A percentile compares a stretch with the other conserved stretches of the same genome.
Evolutionary conservation across 2,329 filamentous ascomycete genomes (phyloP).

Genomic region (Dactylellina drechsleri): DNA sequence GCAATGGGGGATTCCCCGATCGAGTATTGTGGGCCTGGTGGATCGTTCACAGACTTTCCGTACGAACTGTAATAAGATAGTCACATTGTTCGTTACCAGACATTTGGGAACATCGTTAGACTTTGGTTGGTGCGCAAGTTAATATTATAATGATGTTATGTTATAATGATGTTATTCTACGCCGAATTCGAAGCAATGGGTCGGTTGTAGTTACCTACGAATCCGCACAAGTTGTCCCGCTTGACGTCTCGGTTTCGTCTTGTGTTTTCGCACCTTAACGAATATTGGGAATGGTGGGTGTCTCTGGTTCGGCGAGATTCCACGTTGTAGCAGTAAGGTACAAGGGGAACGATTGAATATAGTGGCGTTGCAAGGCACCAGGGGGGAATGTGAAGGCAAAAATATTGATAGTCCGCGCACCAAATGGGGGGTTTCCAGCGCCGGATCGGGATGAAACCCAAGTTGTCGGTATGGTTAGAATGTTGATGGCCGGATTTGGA

Average conservation of each 20-base stretch:
- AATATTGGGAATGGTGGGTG: not conserved
- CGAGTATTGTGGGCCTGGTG: too few relatives aligned
- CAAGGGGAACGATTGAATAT: not conserved
- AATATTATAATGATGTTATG: not conserved
- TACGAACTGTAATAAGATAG: too few relatives aligned
- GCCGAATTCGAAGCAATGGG: not conserved
- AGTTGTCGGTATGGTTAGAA: not conserved
- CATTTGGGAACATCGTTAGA: too few relatives aligned
- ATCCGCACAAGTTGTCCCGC: not conserved
- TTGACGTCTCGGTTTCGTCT: not conserved
- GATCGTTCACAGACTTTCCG: too few relatives aligned
- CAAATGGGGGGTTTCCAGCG: not conserved
- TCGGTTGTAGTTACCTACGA: too few relatives aligned
- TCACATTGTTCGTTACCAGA: too few relatives aligned
- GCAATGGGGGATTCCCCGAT: too few relatives aligned
- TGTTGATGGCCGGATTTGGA: too few relatives aligned
- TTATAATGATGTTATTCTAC: too few relatives aligned
- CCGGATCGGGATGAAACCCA: constrained; percentile 21
- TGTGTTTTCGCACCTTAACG: not conserved
- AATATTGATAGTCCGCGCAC: not conserved
- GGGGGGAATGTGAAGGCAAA: not conserved
- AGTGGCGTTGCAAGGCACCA: constrained; percentile 7
- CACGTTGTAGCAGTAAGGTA: constrained; percentile 4
- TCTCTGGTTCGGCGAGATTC: not conserved
- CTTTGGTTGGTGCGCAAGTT: not conserved